Evolutionary conservation across 2,329 filamentous ascomycete genomes (phyloP).

Genomic region (Exophiala sp.): DNA sequence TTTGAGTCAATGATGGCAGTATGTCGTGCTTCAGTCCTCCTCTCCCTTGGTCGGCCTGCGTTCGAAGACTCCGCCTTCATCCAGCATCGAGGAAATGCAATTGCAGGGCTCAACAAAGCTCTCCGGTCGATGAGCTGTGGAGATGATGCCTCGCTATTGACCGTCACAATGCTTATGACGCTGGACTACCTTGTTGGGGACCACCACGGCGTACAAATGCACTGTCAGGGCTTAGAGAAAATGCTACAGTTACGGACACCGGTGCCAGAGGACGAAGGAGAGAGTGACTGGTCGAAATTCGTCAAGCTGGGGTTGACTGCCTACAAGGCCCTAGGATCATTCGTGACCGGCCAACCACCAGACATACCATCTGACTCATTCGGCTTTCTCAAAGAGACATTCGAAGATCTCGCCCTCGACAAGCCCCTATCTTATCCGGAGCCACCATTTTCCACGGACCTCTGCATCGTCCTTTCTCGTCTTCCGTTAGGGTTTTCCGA

Average conservation of each 20-base stretch:
- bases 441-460: conserved; percentile 18
- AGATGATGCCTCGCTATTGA: conserved; percentile 22
- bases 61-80: conserved; percentile 24
- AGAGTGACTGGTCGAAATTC: conserved; percentile 22
- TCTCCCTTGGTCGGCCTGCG: conserved; percentile 20
- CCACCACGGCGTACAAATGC: conserved; percentile 20
- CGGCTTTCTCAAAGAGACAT: conserved; percentile 18
- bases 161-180: conserved; percentile 25
- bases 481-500: conserved; percentile 23
- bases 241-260: conserved; percentile 22
- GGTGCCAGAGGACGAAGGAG: conserved; percentile 7
- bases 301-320: conserved; percentile 21
- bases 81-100: conserved; percentile 24
- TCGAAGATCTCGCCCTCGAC: conserved; percentile 20
- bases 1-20: conserved; percentile 27
- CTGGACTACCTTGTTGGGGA: conserved; percentile 26
- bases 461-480: conserved; percentile 19
- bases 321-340: conserved; percentile 23
- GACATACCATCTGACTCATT: conserved; percentile 14
- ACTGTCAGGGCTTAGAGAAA: conserved; percentile 21
- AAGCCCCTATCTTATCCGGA: conserved; percentile 22
- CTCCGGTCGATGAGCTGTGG: conserved; percentile 12
- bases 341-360: conserved; percentile 22
- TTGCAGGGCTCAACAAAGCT: conserved; percentile 19
- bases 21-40: conserved; percentile 24